Evolutionary conservation across 2,329 filamentous ascomycete genomes (phyloP).

Genomic region (Colletotrichum caudatum): DNA sequence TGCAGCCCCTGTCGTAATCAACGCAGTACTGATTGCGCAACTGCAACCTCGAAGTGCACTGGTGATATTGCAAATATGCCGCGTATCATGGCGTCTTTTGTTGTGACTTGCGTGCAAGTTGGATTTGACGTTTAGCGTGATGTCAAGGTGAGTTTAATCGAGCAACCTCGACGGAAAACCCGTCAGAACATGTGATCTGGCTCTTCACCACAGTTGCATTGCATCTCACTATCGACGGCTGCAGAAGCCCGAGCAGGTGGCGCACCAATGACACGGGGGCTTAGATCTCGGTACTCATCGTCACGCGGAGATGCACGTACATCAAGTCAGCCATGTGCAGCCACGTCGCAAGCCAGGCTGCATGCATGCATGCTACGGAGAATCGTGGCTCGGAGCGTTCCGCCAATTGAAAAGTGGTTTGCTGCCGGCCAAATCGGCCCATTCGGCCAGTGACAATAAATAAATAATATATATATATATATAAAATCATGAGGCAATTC

Average conservation of each 20-base stretch:
- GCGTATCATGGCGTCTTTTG: not conserved
- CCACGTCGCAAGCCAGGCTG: slow-evolving; percentile 2
- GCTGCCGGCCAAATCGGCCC: no score
- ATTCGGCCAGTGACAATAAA: no score
- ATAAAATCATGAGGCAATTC: no score
- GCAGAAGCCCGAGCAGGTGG: not conserved
- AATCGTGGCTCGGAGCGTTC: not conserved
- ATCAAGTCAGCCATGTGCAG: not conserved
- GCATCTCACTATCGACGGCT: slow-evolving; percentile 2
- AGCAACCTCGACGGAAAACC: not conserved
- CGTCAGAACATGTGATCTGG: not conserved
- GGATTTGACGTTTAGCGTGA: not conserved
- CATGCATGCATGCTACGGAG: not conserved
- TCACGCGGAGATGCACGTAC: not conserved
- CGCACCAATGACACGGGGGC: not conserved
- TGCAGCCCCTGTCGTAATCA: no score
- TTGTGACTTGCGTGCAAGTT: not conserved
- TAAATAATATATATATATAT: no score
- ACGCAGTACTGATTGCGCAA: no score
- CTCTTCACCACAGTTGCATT: not conserved
- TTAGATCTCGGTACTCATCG: not conserved
- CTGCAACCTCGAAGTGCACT: no score
- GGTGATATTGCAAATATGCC: not conserved
- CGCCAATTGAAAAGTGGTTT: not conserved
- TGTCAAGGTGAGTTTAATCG: slow-evolving; percentile 1